phyloP scores from a whole-genome alignment of 805 yeast species.

The Schwanniomyces vanrijiae region DNA sequence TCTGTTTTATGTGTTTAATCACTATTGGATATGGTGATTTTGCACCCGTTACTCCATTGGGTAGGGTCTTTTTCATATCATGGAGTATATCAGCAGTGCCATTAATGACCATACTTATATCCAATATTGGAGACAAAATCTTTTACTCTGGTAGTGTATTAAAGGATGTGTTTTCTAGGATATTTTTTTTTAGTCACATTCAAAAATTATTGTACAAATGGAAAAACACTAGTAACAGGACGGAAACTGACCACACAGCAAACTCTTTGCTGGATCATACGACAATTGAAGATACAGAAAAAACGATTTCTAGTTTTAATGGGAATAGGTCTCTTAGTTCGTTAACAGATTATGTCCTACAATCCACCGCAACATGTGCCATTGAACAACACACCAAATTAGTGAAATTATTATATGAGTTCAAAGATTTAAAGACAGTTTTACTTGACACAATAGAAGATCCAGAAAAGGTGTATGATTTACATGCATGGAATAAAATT shows the following conservation, averaged over 20 bases:
- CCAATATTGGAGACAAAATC: constrained; percentile 66
- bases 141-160: constrained; percentile 26
- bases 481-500: constrained; percentile 50
- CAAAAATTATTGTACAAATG: background rate
- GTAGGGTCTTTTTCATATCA: constrained; percentile 68
- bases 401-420: constrained; percentile 14
- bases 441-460: constrained; percentile 35
- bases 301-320: background rate
- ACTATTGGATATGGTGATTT: constrained; percentile 87
- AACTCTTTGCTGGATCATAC: background rate
- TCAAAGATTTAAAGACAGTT: constrained; percentile 30
- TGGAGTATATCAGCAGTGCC: constrained; percentile 89
- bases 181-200: background rate
- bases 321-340: background rate
- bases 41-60: constrained; percentile 61
- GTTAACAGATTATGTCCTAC: background rate
- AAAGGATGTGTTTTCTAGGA: constrained; percentile 1
- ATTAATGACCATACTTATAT: constrained; percentile 77
- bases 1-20: constrained; percentile 69
- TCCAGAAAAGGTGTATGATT: constrained; percentile 45
- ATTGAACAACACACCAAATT: background rate
- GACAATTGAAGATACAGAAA: background rate
- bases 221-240: background rate
- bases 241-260: background rate
- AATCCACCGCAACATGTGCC: background rate